Base-by-base conservation (phyloP, 805 yeast species). In the Candida caryicola region DNA sequence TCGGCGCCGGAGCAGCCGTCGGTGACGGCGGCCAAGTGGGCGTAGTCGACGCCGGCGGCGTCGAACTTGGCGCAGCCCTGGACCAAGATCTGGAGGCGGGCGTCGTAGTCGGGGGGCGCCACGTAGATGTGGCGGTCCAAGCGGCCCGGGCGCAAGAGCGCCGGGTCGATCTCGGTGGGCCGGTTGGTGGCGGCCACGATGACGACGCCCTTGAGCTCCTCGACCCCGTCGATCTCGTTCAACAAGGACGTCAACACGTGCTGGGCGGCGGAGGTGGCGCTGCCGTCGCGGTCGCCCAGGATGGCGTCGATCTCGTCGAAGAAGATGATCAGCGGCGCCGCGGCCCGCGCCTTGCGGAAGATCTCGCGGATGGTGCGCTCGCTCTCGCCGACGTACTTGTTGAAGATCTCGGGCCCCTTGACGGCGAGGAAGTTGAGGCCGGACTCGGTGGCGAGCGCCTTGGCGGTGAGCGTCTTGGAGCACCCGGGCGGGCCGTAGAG, bases 401-500 rank as follows among this genome's bases (percentile, higher is more conserved):
- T 91, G 55, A 91, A 84, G 23, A 91, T 78, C 60, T 91, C 99
- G 0, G 99, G 99, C 1, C 99, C 99, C 59, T 93, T 93, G 5
- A 91, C 96, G 0, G 98, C 96, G 36, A 91, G 60, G 59, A 91
- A 91, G 52, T 91, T 91, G 34, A 91, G 74, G 0, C 97, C 97
- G 1, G 96, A 84, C 62, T 91, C 99, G 0, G 96, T 85, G 0
- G 98, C 98, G 21, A 91, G 65, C 0, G 97, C 97, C 55, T 91
- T 91, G 2, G 97, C 98, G 0, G 95, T 87, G 44, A 91, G 63
- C 0, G 99, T 91, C 54, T 91, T 91, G 8, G 97, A 90, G 66
- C 98, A 91, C 12, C 99, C 99, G 0, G 99, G 98, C 1, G 99
- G 99, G 0, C 99, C 99, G 60, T 93, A 93, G 15, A 93, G 68